Evolutionary conservation across 2,329 filamentous ascomycete species (phyloP), one percentile per base, ranked within the genome.

Genomic region (Ceratocystis papillata): DNA sequence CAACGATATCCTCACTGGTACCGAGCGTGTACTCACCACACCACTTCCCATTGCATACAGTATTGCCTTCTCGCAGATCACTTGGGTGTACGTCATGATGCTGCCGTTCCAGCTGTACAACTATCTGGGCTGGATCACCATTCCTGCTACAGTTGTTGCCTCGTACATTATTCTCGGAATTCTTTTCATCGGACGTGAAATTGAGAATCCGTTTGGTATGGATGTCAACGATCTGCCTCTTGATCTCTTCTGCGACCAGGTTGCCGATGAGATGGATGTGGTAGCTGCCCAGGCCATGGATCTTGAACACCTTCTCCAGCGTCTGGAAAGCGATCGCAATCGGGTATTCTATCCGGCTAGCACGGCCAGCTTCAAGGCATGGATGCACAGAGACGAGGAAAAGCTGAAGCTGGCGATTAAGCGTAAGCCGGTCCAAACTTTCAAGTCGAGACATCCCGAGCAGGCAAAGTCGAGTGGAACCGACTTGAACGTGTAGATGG

Each of bases 101-200:
- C 81, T 95, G 0, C 90, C 90, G 5, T 94, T 94, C 80, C 90
- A 95, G 76, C 83, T 95, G 5, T 83, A 83, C 72, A 72, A 74
- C 0, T 73, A 76, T 2, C 82, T 95, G 0, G 71, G 75, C 6
- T 94, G 87, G 86, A 80, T 91, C 69, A 87, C 89, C 12, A 92
- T 94, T 69, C 89, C 89, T 0, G 89, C 85, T 44, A 87, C 86
- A 57, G 77, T 92, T 17, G 80, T 79, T 3, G 87, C 86, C 2
- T 85, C 87, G 2, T 93, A 93, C 75, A 93, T 94, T 70, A 93
- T 94, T 73, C 83, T 94, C 68, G 88, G 88, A 28, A 83, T 94
- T 59, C 77, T 81, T 41, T 77, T 81, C 69, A 93, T 93, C 71
- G 89, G 89, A 48, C 84, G 84, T 69, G 89, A 94, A 75, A 88